Base-by-base conservation (phyloP, 805 yeast species). In the Kuraishia molischiana region DNA sequence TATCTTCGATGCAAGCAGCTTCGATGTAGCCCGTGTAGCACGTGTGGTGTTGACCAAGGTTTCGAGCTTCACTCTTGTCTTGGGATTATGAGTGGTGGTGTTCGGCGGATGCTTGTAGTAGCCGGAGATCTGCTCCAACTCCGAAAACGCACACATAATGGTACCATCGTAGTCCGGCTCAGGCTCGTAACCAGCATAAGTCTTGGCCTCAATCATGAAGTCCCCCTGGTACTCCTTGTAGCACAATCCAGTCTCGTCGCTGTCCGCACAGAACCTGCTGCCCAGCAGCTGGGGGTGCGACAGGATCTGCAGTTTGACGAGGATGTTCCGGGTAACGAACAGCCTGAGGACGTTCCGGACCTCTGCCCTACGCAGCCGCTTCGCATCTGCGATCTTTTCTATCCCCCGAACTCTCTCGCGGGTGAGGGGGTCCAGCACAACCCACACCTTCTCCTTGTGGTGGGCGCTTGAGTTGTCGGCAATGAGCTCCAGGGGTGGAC, bases 111-210 rank as follows among this genome's bases (percentile, higher is more conserved):
- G 47, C 30, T 45, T 47, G 37, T 45, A 54, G 34, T 54, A 54
- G 18, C 46, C 43, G 3, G 50, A 43, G 39, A 52, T 47, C 32
- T 51, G 47, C n/a, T 45, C 42, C 24, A 53, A 36, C 29, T 45
- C 38, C 28, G 38, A 40, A 36, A 54, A 52, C 10, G 34, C 37
- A 4, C 46, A 35, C 34, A 51, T 43, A 14, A 53, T 46, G 1
- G 59, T 52, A 17, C 43, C 41, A 4, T 45, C 43, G 22, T 43
- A 40, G 10, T 39, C 32, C 10, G 41, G 38, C 10, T 15, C 19
- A 17, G 22, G 45, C 36, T 51, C 54, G 32, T 44, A 39, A 8
- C 59, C 59, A 2, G 56, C 54, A 42, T 53, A 51, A 15, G 59
- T 54, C 32, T 51, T 52, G 3, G 51, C 52, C 22, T 43, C 31